Evolutionary conservation across 139 green algal species (phyloP).

Genomic region (Picochlorum sp.): DNA sequence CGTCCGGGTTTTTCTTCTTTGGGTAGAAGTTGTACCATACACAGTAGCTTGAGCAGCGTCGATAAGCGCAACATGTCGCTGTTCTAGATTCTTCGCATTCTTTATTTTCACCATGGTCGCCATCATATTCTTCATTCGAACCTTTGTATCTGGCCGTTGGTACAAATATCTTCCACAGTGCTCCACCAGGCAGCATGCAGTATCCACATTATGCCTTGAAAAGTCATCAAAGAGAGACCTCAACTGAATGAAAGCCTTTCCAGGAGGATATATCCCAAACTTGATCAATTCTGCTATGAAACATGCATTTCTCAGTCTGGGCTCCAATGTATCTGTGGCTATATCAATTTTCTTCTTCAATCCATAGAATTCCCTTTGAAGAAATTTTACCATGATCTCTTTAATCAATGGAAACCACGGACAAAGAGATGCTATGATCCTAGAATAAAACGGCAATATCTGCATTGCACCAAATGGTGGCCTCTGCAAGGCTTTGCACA

Average conservation of each 20-base stretch:
- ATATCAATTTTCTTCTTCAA: constrained; percentile 61
- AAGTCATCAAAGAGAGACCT: constrained; percentile 79
- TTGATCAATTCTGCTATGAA: constrained; percentile 87
- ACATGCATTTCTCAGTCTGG: constrained; percentile 59
- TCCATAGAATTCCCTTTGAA: constrained; percentile 69
- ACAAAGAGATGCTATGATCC: constrained; percentile 68
- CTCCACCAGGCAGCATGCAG: constrained; percentile 78
- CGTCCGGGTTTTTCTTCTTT: constrained; percentile 33
- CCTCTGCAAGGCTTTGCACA: constrained; percentile 52
- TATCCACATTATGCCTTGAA: constrained; percentile 73
- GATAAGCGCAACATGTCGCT: constrained; percentile 61
- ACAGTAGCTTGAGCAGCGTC: constrained; percentile 79
- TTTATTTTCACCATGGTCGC: constrained; percentile 82
- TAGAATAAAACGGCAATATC: constrained; percentile 74
- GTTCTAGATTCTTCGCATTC: constrained; percentile 75
- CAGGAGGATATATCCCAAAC: constrained; percentile 59
- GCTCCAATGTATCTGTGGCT: constrained; percentile 53
- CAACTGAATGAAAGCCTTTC: constrained; percentile 45
- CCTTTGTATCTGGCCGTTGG: constrained; percentile 52
- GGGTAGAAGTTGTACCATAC: not conserved
- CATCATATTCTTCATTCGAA: constrained; percentile 76
- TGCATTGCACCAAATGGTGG: constrained; percentile 56
- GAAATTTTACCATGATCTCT: constrained; percentile 25
- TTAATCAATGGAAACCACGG: constrained; percentile 73
- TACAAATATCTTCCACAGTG: constrained; percentile 73